phyloP scores from a whole-genome alignment of 2,329 filamentous ascomycete species.

The Pseudogymnoascus sp. region DNA sequence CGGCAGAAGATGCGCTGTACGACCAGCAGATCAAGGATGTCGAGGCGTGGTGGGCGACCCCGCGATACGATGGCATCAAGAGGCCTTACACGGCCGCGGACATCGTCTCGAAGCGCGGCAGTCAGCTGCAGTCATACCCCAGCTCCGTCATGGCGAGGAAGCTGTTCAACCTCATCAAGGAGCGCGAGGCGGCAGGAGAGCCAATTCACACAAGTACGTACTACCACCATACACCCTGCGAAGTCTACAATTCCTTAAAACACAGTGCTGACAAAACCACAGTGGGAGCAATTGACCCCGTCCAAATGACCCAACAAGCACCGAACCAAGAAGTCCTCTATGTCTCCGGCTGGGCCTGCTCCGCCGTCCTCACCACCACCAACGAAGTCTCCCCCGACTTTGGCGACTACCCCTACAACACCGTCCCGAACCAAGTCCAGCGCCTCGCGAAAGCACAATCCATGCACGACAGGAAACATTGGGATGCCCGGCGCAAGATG shows the following conservation, averaged over 20 bases:
- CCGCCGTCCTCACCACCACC: slow-evolving; percentile 80
- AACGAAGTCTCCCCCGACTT: slow-evolving; percentile 98
- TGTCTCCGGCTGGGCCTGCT: slow-evolving; percentile 95
- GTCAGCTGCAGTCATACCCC: slow-evolving; percentile 77
- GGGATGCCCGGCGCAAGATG: slow-evolving; percentile 75
- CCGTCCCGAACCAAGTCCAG: slow-evolving; percentile 96
- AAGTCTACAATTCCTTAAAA: not conserved
- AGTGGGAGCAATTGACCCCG: slow-evolving; percentile 98
- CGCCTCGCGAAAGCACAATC: slow-evolving; percentile 93
- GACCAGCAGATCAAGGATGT: slow-evolving; percentile 77
- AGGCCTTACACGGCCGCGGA: slow-evolving; percentile 84
- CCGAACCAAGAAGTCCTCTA: slow-evolving; percentile 94
- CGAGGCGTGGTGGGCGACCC: slow-evolving; percentile 80
- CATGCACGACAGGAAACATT: slow-evolving; percentile 93
- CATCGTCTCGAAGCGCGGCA: slow-evolving; percentile 86
- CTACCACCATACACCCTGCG: slow-evolving; percentile 9
- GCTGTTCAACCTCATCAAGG: slow-evolving; percentile 79
- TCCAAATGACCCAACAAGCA: slow-evolving; percentile 98
- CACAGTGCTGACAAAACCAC: slow-evolving; percentile 14
- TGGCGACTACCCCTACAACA: slow-evolving; percentile 98
- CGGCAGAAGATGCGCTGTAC: slow-evolving; percentile 77
- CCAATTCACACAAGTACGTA: slow-evolving; percentile 84
- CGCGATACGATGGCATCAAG: slow-evolving; percentile 81
- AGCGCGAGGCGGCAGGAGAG: slow-evolving; percentile 67
- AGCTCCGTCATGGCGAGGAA: slow-evolving; percentile 94